Evolutionary conservation across 2,329 filamentous ascomycete species (phyloP).

Genomic region (Colletotrichum tofieldiae): DNA sequence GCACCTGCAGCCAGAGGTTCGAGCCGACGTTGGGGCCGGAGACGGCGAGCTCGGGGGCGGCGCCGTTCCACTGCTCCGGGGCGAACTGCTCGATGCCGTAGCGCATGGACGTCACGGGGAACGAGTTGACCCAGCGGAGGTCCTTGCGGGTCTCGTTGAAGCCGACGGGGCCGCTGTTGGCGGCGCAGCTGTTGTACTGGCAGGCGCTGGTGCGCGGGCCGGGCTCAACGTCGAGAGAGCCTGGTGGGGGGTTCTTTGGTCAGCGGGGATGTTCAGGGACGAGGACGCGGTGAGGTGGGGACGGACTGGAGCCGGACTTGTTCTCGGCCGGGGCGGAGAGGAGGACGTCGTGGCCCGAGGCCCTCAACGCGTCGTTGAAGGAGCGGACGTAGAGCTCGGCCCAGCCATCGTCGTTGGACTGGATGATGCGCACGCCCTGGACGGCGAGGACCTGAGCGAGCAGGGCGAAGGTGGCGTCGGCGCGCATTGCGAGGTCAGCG

Average conservation of each 20-base stretch:
- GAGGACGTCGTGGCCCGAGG: conserved; percentile 72
- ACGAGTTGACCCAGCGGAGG: conserved; percentile 82
- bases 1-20: conserved; percentile 71
- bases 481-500: conserved; percentile 24
- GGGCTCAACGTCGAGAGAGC: conserved; percentile 65
- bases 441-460: conserved; percentile 39
- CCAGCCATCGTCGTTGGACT: conserved; percentile 83
- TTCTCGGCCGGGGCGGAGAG: conserved; percentile 78
- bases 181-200: conserved; percentile 74
- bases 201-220: conserved; percentile 66
- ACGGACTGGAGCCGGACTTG: conserved; percentile 71
- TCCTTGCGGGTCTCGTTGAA: conserved; percentile 69
- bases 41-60: conserved; percentile 74
- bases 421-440: conserved; percentile 68
- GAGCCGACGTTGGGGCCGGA: conserved; percentile 73
- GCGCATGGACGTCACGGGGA: conserved; percentile 75
- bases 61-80: conserved; percentile 67
- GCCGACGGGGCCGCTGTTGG: conserved; percentile 69
- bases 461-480: conserved; percentile 30
- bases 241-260: conserved; percentile 62
- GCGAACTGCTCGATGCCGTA: conserved; percentile 73
- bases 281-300: conserved; percentile 73
- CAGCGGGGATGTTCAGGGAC: conserved; percentile 68
- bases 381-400: conserved; percentile 77
- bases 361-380: conserved; percentile 69